Conservation (phyloP, 2,329 filamentous ascomycete genomes). For the Hymenotorrendiella dingleyae region DNA sequence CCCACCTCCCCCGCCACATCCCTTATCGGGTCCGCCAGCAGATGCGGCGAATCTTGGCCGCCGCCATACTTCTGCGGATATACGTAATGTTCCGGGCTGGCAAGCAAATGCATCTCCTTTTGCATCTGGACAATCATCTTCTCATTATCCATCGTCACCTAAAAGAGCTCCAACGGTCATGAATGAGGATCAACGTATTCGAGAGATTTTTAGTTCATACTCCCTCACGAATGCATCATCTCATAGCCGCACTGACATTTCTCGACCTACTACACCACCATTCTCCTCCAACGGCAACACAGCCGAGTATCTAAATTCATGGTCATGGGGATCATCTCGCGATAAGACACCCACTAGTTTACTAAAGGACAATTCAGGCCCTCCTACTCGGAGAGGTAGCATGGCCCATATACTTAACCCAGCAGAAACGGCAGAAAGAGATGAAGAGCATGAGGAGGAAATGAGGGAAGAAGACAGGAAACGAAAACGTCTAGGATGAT, state of each 20-base stretch:
- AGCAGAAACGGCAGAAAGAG: conserved; percentile 59
- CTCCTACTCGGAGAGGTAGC: conserved; percentile 61
- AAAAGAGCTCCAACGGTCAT: conserved; percentile 42
- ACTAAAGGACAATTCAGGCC: conserved; percentile 43
- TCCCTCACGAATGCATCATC: conserved; percentile 39
- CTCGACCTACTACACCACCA: conserved; percentile 31
- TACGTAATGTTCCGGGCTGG: conserved; percentile 75
- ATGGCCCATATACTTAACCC: conserved; percentile 70
- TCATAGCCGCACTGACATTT: conserved; percentile 24
- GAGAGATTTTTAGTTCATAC: conserved; percentile 58
- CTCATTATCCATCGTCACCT: conserved; percentile 63
- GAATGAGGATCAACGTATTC: conserved; percentile 52
- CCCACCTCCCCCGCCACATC: conserved; percentile 57
- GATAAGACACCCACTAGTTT: conserved; percentile 25
- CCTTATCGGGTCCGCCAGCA: conserved; percentile 55
- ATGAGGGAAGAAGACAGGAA: conserved; percentile 53
- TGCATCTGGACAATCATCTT: conserved; percentile 54
- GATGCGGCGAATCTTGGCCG: conserved; percentile 67
- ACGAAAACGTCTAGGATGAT: conserved; percentile 51
- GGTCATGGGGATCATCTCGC: conserved; percentile 29
- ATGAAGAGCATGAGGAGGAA: conserved; percentile 61
- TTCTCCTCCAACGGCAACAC: conserved; percentile 25
- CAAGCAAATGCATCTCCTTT: conserved; percentile 60
- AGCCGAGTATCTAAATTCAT: conserved; percentile 28
- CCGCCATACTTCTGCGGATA: conserved; percentile 92